Conservation (phyloP, 257 asterid genomes). For the Plantago major region DNA sequence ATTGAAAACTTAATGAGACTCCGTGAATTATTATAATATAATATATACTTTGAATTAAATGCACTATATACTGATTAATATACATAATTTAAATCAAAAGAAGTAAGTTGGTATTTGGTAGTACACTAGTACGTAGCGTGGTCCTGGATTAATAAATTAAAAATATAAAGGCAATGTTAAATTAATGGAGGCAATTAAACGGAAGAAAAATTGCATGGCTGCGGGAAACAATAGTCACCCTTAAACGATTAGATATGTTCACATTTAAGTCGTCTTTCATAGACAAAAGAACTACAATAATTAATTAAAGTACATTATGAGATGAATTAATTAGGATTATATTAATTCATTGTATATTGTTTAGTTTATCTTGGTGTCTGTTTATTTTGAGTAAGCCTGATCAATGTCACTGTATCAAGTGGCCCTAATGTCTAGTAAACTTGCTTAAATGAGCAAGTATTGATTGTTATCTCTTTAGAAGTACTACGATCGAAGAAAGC, state of each 20-base stretch:
- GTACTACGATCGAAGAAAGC: no score
- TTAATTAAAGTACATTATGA: neutral
- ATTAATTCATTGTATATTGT: no score
- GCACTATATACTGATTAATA: no score
- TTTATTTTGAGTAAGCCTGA: constrained; percentile 20
- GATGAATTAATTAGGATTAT: neutral
- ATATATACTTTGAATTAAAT: no score
- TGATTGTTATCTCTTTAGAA: no score
- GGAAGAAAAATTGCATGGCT: constrained; percentile 30
- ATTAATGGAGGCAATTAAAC: neutral
- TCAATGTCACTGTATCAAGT: constrained; percentile 18
- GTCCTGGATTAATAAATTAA: neutral
- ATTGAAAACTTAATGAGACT: no score
- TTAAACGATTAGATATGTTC: constrained; percentile 6
- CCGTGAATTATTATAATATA: no score
- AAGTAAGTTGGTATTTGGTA: no score
- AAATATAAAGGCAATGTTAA: constrained; percentile 1
- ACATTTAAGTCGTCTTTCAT: neutral
- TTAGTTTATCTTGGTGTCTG: neutral
- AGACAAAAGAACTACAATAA: no score
- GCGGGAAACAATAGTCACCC: constrained; percentile 17
- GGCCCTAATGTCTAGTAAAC: constrained; percentile 8
- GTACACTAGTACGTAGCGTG: no score
- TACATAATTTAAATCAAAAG: no score
- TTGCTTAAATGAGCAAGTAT: constrained; percentile 22